A percentile compares a stretch with the other conserved stretches of the same genome.
phyloP scores from a whole-genome alignment of 768 basidiomycete species.

The Termitomyces sp. region DNA sequence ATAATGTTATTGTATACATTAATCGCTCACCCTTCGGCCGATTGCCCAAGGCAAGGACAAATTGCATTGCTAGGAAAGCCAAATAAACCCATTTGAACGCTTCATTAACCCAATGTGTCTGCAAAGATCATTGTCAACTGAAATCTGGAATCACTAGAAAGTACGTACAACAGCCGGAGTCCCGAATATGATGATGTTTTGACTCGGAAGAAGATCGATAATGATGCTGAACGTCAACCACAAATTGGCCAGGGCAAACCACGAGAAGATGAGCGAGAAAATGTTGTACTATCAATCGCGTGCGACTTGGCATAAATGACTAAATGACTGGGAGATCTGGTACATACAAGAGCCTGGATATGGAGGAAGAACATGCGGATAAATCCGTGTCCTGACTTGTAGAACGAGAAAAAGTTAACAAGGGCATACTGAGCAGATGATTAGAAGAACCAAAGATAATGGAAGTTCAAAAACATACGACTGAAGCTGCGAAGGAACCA shows the following conservation, averaged over 20 bases:
- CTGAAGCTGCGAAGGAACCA: slow-evolving; percentile 90
- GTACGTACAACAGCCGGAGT: slow-evolving; percentile 57
- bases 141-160: neutral
- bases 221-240: slow-evolving; percentile 97
- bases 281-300: slow-evolving; percentile 64
- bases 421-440: slow-evolving; percentile 63
- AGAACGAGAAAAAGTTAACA: slow-evolving; percentile 90
- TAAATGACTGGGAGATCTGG: neutral
- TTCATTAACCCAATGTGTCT: slow-evolving; percentile 89
- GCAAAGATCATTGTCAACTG: neutral
- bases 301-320: neutral
- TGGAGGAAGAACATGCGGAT: slow-evolving; percentile 97
- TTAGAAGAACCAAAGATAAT: neutral
- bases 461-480: slow-evolving; percentile 42
- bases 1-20: slow-evolving; percentile 68
- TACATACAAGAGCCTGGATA: slow-evolving; percentile 78
- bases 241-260: slow-evolving; percentile 89
- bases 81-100: slow-evolving; percentile 85
- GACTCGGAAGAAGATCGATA: slow-evolving; percentile 72
- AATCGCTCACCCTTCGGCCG: slow-evolving; percentile 84
- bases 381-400: slow-evolving; percentile 79
- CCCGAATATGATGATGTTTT: slow-evolving; percentile 61
- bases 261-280: slow-evolving; percentile 80
- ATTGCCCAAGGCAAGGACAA: slow-evolving; percentile 60
- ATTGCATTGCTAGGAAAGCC: slow-evolving; percentile 73